Percentiles rank a stretch among this genome's conserved stretches.
Conservation (phyloP, 257 asterid species). For the Nicotiana tomentosiformis region DNA sequence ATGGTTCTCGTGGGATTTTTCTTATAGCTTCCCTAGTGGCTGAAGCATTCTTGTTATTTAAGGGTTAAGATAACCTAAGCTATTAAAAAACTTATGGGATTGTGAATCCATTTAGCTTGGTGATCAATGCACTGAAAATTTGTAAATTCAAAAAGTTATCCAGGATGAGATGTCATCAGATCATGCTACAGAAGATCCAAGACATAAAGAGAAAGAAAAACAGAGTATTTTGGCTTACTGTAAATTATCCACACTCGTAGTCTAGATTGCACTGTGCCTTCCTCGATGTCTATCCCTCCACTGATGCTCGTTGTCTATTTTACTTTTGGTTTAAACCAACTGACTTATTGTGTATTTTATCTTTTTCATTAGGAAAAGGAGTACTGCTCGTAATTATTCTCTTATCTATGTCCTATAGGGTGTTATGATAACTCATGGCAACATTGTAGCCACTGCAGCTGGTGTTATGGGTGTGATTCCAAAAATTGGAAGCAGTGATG, state of each 20-base stretch:
- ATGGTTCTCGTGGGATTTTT: neutral
- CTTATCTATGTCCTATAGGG: conserved; percentile 40
- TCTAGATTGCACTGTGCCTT: neutral
- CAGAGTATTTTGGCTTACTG: neutral
- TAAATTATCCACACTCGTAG: neutral
- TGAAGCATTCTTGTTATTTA: neutral
- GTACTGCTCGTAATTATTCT: neutral
- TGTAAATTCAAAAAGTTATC: neutral
- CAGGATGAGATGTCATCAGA: neutral
- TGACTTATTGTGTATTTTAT: neutral
- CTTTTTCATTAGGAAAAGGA: neutral
- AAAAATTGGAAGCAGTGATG: conserved; percentile 54
- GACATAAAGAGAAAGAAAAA: neutral
- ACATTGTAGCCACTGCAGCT: conserved; percentile 85
- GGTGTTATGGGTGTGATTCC: conserved; percentile 90
- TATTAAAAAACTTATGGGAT: neutral
- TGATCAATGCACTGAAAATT: neutral
- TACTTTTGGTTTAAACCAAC: neutral
- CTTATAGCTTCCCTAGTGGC: neutral
- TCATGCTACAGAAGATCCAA: neutral
- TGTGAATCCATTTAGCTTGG: neutral
- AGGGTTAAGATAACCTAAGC: neutral
- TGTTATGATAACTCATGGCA: conserved; percentile 93
- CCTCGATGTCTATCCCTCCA: neutral
- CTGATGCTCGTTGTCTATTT: neutral